phyloP scores from a whole-genome alignment of 768 basidiomycete genomes.

The Chalciporus piperatus region DNA sequence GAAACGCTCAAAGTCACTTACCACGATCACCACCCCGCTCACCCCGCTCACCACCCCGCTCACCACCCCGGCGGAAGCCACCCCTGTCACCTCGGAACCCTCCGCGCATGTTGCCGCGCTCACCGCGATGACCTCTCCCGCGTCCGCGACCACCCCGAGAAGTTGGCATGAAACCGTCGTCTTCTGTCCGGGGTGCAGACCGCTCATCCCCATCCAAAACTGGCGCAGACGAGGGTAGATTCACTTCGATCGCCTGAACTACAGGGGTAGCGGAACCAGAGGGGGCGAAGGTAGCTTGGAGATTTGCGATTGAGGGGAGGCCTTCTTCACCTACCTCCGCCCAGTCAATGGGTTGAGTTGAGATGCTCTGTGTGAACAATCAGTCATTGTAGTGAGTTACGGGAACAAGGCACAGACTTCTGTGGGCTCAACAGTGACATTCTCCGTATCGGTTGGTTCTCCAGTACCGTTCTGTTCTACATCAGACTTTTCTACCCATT shows the following conservation, averaged over 20 bases:
- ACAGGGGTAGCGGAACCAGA: conserved; percentile 69
- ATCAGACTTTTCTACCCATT: conserved; percentile 55
- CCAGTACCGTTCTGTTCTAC: conserved; percentile 20
- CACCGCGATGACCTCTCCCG: conserved; percentile 41
- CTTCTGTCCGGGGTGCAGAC: conserved; percentile 35
- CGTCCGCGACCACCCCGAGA: conserved; percentile 47
- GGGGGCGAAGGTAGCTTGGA: conserved; percentile 75
- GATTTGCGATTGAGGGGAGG: conserved; percentile 71
- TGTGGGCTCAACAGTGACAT: conserved; percentile 12
- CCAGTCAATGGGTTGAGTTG: conserved; percentile 64
- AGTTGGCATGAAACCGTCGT: conserved; percentile 61
- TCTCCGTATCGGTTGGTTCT: conserved; percentile 17
- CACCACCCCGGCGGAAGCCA: conserved; percentile 35
- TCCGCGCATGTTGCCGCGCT: conserved; percentile 40
- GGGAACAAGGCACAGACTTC: conserved; percentile 31
- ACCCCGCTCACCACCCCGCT: conserved; percentile 36
- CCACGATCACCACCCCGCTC: conserved; percentile 35
- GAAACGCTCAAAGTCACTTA: conserved; percentile 2
- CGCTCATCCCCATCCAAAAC: conserved; percentile 22
- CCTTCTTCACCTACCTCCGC: conserved; percentile 73
- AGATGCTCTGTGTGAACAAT: conserved; percentile 15
- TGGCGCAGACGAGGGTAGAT: conserved; percentile 22
- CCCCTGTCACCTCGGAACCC: conserved; percentile 40
- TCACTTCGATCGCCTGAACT: conserved; percentile 34
- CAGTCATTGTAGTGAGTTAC: neutral